Evolutionary conservation across 495 filamentous ascomycete genomes (phyloP).

Genomic region (Barbatosphaeria neglecta): DNA sequence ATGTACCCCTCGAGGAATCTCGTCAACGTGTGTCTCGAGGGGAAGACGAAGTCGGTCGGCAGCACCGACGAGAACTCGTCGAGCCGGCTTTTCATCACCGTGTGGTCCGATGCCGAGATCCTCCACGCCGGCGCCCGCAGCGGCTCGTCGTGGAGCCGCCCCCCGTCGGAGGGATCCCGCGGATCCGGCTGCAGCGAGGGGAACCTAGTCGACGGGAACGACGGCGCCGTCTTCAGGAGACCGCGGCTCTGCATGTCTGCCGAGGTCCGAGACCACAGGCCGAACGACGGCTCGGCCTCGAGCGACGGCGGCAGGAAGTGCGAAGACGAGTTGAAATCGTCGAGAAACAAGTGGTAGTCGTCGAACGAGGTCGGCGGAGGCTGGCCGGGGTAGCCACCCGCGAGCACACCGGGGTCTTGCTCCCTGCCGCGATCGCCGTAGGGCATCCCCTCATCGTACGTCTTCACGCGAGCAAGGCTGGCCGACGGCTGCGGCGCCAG

Average conservation of each 20-base stretch:
- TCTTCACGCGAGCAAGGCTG: slow-evolving; percentile 31
- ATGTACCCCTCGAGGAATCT: slow-evolving; percentile 57
- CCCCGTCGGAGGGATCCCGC: slow-evolving; percentile 42
- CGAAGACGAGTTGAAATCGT: slow-evolving; percentile 34
- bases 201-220: slow-evolving; percentile 52
- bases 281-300: slow-evolving; percentile 34
- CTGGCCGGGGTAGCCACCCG: slow-evolving; percentile 25
- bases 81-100: slow-evolving; percentile 48
- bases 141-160: slow-evolving; percentile 28
- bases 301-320: slow-evolving; percentile 36
- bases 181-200: slow-evolving; percentile 56
- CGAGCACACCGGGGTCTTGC: slow-evolving; percentile 27
- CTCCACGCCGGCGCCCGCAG: slow-evolving; percentile 44
- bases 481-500: slow-evolving; percentile 21
- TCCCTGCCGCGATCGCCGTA: slow-evolving; percentile 31
- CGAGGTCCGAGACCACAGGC: slow-evolving; percentile 29
- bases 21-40: slow-evolving; percentile 52
- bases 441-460: slow-evolving; percentile 28
- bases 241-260: slow-evolving; percentile 26
- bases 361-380: slow-evolving; percentile 25
- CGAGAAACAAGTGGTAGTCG: slow-evolving; percentile 41
- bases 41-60: slow-evolving; percentile 53
- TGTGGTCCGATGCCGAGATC: slow-evolving; percentile 51
- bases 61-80: slow-evolving; percentile 56
- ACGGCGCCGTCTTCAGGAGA: slow-evolving; percentile 43